Evolutionary conservation across 2,329 filamentous ascomycete genomes (phyloP).

Genomic region (Pestalotiopsis sp.): DNA sequence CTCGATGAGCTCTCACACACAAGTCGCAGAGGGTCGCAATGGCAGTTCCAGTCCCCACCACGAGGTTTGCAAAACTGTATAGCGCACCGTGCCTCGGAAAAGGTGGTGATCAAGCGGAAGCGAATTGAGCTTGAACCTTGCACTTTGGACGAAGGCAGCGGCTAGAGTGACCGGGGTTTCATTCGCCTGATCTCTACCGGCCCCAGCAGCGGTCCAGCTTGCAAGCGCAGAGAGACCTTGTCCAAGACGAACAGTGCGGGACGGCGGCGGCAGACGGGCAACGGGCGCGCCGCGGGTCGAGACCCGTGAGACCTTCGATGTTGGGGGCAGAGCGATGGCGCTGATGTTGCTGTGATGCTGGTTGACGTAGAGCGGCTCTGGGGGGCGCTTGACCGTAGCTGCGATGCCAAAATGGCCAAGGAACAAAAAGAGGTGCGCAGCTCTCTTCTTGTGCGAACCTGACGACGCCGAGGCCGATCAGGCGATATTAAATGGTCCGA

Average conservation of each 20-base stretch:
- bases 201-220: constrained; percentile 23
- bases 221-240: constrained; percentile 26
- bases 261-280: constrained; percentile 10
- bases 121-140: constrained; percentile 40
- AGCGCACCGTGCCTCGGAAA: constrained; percentile 39
- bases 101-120: constrained; percentile 36
- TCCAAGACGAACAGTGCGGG: constrained; percentile 9
- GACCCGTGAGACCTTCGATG: constrained; percentile 9
- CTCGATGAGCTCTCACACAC: constrained; percentile 18
- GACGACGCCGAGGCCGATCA: not conserved
- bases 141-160: constrained; percentile 38
- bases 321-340: not conserved
- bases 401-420: not conserved
- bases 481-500: constrained; percentile 2
- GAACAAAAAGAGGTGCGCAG: not conserved
- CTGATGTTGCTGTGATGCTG: not conserved
- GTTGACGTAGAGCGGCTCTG: constrained; percentile 9
- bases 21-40: constrained; percentile 36
- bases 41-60: constrained; percentile 35
- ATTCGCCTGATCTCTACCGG: constrained; percentile 34
- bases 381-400: not conserved
- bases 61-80: constrained; percentile 41
- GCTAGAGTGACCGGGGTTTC: constrained; percentile 43
- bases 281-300: constrained; percentile 10
- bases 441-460: not conserved